These are phyloP conservation scores for Allium sativum DNA, from an alignment of 106 monocot genomes.

Conservation along the genomic window DNA sequence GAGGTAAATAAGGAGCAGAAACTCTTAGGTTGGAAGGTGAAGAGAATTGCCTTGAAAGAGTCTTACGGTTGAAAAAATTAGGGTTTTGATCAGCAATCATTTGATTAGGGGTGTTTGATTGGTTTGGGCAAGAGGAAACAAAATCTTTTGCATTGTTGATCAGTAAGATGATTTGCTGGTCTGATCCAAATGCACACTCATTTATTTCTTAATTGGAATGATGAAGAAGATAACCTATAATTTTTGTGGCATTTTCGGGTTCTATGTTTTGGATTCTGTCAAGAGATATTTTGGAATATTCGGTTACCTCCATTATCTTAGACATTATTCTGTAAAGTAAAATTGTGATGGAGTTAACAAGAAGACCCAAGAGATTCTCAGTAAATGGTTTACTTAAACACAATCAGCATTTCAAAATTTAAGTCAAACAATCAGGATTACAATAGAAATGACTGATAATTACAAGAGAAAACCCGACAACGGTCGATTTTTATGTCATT, in stretches of 20 bases:
- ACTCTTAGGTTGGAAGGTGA: slow-evolving; percentile 15
- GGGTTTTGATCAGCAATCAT: slow-evolving; percentile 2
- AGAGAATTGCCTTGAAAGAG: slow-evolving; percentile 13
- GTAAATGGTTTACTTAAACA: too few relatives aligned
- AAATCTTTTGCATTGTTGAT: slow-evolving; percentile 36
- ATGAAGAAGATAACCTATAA: slow-evolving; percentile 46
- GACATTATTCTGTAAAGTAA: slow-evolving; percentile 5
- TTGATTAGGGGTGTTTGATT: slow-evolving; percentile 3
- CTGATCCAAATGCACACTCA: slow-evolving; percentile 35
- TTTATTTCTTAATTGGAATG: slow-evolving; percentile 26
- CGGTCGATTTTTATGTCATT: too few relatives aligned
- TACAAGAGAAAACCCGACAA: too few relatives aligned
- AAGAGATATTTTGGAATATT: slow-evolving; percentile 27
- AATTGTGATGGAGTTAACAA: neutral
- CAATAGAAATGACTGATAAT: too few relatives aligned
- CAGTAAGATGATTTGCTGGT: slow-evolving; percentile 22
- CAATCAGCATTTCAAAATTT: too few relatives aligned
- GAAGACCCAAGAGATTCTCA: too few relatives aligned
- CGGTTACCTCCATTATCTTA: slow-evolving; percentile 34
- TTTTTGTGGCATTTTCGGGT: slow-evolving; percentile 44
- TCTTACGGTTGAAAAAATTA: neutral
- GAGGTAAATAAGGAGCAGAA: slow-evolving; percentile 12
- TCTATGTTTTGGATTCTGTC: slow-evolving; percentile 36
- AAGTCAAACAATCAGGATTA: too few relatives aligned
- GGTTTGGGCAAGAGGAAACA: slow-evolving; percentile 9